Evolutionary conservation across 2,329 filamentous ascomycete species (phyloP), one percentile per base, ranked within the genome.

Genomic region (Trichoderma koningiopsis): DNA sequence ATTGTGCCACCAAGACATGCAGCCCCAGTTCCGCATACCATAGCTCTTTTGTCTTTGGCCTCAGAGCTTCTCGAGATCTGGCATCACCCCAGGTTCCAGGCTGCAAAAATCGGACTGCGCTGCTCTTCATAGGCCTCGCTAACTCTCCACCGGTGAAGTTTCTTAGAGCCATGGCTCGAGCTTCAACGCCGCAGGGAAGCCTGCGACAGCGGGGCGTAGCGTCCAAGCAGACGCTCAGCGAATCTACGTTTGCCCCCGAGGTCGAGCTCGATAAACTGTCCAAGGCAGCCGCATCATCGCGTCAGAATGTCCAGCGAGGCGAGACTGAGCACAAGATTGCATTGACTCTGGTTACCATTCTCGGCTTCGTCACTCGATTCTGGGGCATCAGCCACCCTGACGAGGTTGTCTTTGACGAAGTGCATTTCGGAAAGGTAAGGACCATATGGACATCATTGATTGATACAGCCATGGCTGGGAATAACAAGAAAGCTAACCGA

Each of bases 351-450:
- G 90, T 97, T 77, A 98, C 95, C 2, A 76, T 88, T 33, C 83
- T 97, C 73, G 95, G 93, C 61, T 98, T 99, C 77, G 77, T 94
- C 72, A 98, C 96, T 59, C 88, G 96, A 72, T 99, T 99, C 85
- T 98, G 92, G 89, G 94, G 94, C 72, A 97, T 99, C 79, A 93
- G 87, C 79, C 94, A 97, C 81, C 96, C 96, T 19, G 91, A 97
- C 78, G 92, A 98, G 83, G 96, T 99, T 68, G 96, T 99, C 61
- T 99, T 99, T 78, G 96, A 99, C 78, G 96, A 99, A 82, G 96
- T 99, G 69, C 96, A 99, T 83, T 99, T 99, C 81, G 96, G 96
- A 84, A 99, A 99, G 92, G 95, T 97, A 85, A 86, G 76, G 56
- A 14, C 10, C 10, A 60, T 29, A 13, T 35, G 35, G n/a, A 13